Conservation (phyloP, 352 stramenopile genomes). For the Globisporangium parvum region DNA sequence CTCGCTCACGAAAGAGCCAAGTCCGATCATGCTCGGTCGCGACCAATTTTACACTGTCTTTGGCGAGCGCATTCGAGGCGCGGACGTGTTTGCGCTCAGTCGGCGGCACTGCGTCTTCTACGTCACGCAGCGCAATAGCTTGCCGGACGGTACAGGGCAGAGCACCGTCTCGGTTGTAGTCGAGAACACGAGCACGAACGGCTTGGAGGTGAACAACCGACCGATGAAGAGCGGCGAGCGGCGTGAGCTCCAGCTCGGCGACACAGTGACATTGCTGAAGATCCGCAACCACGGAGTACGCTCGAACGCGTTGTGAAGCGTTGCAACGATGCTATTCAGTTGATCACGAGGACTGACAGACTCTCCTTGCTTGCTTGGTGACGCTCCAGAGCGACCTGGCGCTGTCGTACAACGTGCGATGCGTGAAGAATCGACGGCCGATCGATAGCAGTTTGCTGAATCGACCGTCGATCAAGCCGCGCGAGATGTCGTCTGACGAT, state of each 20-base stretch:
- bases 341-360: no score
- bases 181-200: conserved; percentile 72
- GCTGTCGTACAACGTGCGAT: conserved; percentile 35
- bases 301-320: no score
- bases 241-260: conserved; percentile 39
- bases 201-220: conserved; percentile 49
- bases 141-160: conserved; percentile 21
- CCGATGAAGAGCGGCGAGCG: conserved; percentile 40
- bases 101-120: conserved; percentile 61
- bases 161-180: conserved; percentile 38
- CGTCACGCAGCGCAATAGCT: conserved; percentile 21
- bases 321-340: neutral
- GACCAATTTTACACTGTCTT: conserved; percentile 66
- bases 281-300: conserved; percentile 42
- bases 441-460: conserved; percentile 4
- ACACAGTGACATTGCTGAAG: conserved; percentile 52
- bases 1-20: conserved; percentile 17
- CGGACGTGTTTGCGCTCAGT: conserved; percentile 49
- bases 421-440: conserved; percentile 3
- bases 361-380: neutral
- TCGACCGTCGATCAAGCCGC: conserved; percentile 13
- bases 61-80: conserved; percentile 54
- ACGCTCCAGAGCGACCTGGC: conserved; percentile 32
- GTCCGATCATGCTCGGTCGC: conserved; percentile 29
- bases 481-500: neutral